These are phyloP conservation scores for Exserohilum turcica DNA, from an alignment of 2,329 filamentous ascomycete species.

Conservation along the genomic window DNA sequence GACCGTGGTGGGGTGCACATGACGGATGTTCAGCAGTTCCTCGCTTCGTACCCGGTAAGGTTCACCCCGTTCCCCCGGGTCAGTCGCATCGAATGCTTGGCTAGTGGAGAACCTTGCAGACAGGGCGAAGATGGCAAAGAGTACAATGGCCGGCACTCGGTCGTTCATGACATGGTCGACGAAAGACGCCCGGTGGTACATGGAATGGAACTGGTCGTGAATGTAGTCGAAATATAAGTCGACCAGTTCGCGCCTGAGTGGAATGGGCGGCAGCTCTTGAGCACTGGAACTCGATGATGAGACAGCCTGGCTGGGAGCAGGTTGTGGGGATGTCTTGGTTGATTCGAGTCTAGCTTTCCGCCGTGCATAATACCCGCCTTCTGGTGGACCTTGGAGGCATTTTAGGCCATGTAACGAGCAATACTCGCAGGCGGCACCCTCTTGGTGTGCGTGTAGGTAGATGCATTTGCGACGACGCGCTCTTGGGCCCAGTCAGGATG, in stretches of 20 bases:
- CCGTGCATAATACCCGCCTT: conserved; percentile 33
- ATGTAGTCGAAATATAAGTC: conserved; percentile 34
- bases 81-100: conserved; percentile 17
- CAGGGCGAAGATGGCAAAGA: conserved; percentile 29
- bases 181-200: conserved; percentile 30
- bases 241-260: conserved; percentile 23
- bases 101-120: conserved; percentile 27
- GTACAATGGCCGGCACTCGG: conserved; percentile 22
- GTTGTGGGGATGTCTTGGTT: conserved; percentile 8
- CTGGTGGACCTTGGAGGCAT: conserved; percentile 29
- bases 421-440: conserved; percentile 24
- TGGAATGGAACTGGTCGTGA: conserved; percentile 32
- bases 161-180: conserved; percentile 23
- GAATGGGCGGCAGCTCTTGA: conserved; percentile 20
- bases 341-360: conserved; percentile 25
- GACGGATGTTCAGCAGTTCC: conserved; percentile 24
- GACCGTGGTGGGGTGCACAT: conserved; percentile 22
- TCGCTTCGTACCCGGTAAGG: conserved; percentile 24
- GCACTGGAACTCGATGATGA: conserved; percentile 10
- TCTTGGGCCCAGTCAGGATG: conserved; percentile 15
- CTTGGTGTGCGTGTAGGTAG: conserved; percentile 17
- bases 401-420: conserved; percentile 25
- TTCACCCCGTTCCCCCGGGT: conserved; percentile 26
- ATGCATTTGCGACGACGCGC: conserved; percentile 32
- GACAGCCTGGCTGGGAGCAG: background rate